phyloP scores from a whole-genome alignment of 441 rosid genomes.

The Arabidopsis hybrid region DNA sequence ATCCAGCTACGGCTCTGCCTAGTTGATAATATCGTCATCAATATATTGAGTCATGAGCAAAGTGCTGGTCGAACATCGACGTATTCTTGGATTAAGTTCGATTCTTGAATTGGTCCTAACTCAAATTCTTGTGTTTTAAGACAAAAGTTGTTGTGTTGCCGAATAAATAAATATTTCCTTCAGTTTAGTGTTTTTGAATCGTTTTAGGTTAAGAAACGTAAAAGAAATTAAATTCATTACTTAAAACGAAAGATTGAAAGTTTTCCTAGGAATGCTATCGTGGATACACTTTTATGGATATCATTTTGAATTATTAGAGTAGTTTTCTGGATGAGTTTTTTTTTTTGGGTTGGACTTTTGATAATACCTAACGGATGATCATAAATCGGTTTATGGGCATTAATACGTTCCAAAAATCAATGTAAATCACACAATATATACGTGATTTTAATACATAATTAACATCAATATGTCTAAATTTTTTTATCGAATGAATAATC shows the following conservation, averaged over 20 bases:
- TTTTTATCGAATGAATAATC: no score
- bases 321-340: neutral
- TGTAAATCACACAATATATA: no score
- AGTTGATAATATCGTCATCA: neutral
- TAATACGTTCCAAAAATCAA: no score
- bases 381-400: no score
- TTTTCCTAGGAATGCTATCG: neutral
- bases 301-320: neutral
- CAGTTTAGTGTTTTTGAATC: neutral
- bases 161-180: neutral
- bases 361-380: neutral
- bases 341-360: neutral
- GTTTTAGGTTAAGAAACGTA: neutral
- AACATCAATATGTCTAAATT: no score
- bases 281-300: neutral
- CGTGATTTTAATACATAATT: no score
- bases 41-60: neutral
- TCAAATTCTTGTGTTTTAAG: neutral
- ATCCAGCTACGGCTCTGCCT: no score
- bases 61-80: slow-evolving; percentile 21
- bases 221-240: neutral
- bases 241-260: neutral
- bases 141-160: neutral
- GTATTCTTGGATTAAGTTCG: slow-evolving; percentile 29
- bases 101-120: slow-evolving; percentile 24